Evolutionary conservation across 164 flowering plant species (phyloP).

Genomic region (Aristolochia contorta): DNA sequence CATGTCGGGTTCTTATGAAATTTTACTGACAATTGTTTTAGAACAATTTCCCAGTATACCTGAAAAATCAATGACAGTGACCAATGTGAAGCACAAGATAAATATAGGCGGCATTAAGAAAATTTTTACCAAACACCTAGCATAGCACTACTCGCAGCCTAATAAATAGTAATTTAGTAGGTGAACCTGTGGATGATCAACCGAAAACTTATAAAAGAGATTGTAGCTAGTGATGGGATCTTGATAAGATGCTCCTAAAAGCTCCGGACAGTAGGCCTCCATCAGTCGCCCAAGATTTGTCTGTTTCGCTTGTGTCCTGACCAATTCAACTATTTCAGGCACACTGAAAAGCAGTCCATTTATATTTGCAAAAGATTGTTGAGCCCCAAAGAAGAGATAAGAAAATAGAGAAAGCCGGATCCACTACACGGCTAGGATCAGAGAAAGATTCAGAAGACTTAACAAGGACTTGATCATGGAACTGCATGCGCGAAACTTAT

Average conservation of each 20-base stretch:
- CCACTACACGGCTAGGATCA: too few relatives aligned
- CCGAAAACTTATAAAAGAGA: conserved; percentile 58
- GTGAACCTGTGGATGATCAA: conserved; percentile 63
- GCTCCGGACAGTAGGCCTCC: conserved; percentile 64
- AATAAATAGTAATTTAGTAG: neutral
- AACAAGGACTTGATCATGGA: too few relatives aligned
- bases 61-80: conserved; percentile 7
- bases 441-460: too few relatives aligned
- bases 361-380: too few relatives aligned
- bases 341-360: too few relatives aligned
- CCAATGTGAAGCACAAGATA: too few relatives aligned
- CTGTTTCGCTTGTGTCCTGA: conserved; percentile 35
- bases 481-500: too few relatives aligned
- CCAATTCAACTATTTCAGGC: conserved; percentile 1
- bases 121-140: too few relatives aligned
- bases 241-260: conserved; percentile 53
- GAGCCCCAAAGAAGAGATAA: too few relatives aligned
- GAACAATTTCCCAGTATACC: conserved; percentile 68
- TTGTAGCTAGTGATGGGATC: conserved; percentile 75
- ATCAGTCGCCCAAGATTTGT: conserved; percentile 69
- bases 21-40: conserved; percentile 57
- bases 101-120: too few relatives aligned
- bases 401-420: too few relatives aligned
- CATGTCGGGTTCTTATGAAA: conserved; percentile 54
- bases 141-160: too few relatives aligned